Percentiles rank a stretch among this genome's conserved stretches.
These are phyloP conservation scores for Cyclanthera cordifolia DNA, from an alignment of 306 rosid species.

Conservation along the genomic window DNA sequence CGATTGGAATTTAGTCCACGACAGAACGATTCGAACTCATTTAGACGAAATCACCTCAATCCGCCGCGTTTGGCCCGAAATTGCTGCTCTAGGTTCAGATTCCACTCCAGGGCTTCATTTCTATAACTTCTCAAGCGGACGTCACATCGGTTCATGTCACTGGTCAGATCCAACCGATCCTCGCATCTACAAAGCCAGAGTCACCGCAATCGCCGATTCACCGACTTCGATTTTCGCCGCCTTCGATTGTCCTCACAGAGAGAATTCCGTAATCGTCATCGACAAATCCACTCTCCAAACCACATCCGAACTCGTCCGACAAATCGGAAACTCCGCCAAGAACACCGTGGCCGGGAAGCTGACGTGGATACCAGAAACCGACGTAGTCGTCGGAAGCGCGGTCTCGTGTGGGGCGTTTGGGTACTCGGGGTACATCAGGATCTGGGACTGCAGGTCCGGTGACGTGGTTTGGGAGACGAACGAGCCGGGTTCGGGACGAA, in stretches of 20 bases:
- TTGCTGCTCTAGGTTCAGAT: slow-evolving; percentile 55
- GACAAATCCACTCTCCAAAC: slow-evolving; percentile 51
- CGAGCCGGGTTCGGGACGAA: slow-evolving; percentile 81
- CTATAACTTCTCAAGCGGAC: slow-evolving; percentile 54
- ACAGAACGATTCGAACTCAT: slow-evolving; percentile 58
- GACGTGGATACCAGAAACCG: slow-evolving; percentile 47
- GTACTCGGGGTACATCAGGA: slow-evolving; percentile 54
- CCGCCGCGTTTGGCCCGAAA: slow-evolving; percentile 54
- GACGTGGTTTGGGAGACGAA: slow-evolving; percentile 67
- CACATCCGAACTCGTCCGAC: slow-evolving; percentile 44
- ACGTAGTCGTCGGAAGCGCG: slow-evolving; percentile 46
- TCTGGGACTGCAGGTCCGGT: slow-evolving; percentile 69
- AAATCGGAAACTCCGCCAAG: slow-evolving; percentile 58
- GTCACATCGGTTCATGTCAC: slow-evolving; percentile 49
- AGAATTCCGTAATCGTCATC: slow-evolving; percentile 54
- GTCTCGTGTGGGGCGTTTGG: slow-evolving; percentile 60
- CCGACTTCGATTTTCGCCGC: slow-evolving; percentile 41
- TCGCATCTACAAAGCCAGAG: slow-evolving; percentile 70
- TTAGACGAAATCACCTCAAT: slow-evolving; percentile 57
- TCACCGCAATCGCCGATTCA: slow-evolving; percentile 46
- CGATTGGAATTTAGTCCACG: slow-evolving; percentile 51
- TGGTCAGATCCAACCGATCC: slow-evolving; percentile 75
- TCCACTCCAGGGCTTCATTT: slow-evolving; percentile 59
- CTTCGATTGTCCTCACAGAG: slow-evolving; percentile 54
- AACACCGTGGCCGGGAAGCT: slow-evolving; percentile 46